These are phyloP conservation scores for Aspergillus ochraceus DNA, from an alignment of 2,329 filamentous ascomycete genomes.

Conservation along the genomic window DNA sequence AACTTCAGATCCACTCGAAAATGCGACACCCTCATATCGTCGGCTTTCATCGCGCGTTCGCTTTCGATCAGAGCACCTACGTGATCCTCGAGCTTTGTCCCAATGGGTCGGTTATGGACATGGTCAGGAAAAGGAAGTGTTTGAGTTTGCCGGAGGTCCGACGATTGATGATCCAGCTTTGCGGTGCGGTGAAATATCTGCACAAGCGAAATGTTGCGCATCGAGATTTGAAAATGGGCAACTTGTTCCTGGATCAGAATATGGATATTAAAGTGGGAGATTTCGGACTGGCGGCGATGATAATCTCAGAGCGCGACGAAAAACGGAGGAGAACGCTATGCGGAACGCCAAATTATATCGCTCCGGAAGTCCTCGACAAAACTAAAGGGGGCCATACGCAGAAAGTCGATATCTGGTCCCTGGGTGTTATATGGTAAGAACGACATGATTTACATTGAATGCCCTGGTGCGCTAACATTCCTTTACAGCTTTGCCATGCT, in stretches of 20 bases:
- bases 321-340: conserved; percentile 86
- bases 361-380: conserved; percentile 92
- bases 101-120: conserved; percentile 95
- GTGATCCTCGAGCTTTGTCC: conserved; percentile 92
- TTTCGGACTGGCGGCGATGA: conserved; percentile 88
- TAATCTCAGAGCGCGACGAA: conserved; percentile 89
- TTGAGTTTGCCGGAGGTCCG: conserved; percentile 92
- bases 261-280: conserved; percentile 99
- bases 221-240: conserved; percentile 95
- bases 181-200: conserved; percentile 97
- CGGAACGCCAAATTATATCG: conserved; percentile 97
- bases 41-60: conserved; percentile 90
- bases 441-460: not conserved
- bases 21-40: conserved; percentile 96
- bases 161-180: conserved; percentile 90
- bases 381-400: conserved; percentile 93
- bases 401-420: conserved; percentile 97
- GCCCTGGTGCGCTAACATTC: conserved; percentile 18
- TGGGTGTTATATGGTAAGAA: conserved; percentile 89
- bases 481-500: conserved; percentile 81
- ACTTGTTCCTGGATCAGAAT: conserved; percentile 87
- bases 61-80: conserved; percentile 85
- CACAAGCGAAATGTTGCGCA: conserved; percentile 95
- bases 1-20: conserved; percentile 97
- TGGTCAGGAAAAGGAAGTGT: conserved; percentile 88